A percentile compares a stretch with the other conserved stretches of the same genome.
Conservation (phyloP, 129 eudicot species). For the Flaveria bidentis region DNA sequence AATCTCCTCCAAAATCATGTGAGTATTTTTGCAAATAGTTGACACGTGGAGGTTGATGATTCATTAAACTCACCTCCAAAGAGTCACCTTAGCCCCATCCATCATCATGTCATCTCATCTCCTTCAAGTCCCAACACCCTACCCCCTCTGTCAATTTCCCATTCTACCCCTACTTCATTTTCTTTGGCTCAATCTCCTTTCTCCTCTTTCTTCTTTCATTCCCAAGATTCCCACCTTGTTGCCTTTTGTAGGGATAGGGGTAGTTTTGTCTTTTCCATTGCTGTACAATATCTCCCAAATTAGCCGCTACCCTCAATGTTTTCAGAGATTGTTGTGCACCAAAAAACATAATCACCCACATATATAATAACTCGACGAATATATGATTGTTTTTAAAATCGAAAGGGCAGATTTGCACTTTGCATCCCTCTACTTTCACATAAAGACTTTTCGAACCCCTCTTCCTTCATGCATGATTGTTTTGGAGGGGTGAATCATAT, state of each 20-base stretch:
- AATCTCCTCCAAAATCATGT: conserved; percentile 5
- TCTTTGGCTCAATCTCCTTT: conserved; percentile 21
- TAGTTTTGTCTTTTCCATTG: conserved; percentile 33
- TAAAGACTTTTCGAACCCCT: neutral
- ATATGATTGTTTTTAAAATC: conserved; percentile 16
- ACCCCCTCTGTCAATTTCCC: conserved; percentile 19
- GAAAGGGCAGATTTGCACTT: conserved; percentile 10
- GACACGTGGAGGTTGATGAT: conserved; percentile 37
- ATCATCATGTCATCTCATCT: conserved; percentile 36
- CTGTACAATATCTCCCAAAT: conserved; percentile 26
- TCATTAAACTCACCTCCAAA: conserved; percentile 38
- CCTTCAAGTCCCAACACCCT: conserved; percentile 55
- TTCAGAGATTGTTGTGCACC: conserved; percentile 67
- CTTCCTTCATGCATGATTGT: neutral
- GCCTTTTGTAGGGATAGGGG: conserved; percentile 42
- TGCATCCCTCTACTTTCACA: conserved; percentile 10
- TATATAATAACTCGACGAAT: neutral
- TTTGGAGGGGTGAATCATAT: too few species aligned
- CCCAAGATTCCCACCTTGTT: conserved; percentile 52
- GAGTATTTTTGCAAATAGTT: conserved; percentile 17
- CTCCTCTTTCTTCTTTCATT: conserved; percentile 50
- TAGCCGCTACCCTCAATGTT: conserved; percentile 72
- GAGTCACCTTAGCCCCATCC: conserved; percentile 37
- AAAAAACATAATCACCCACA: conserved; percentile 44
- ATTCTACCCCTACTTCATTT: conserved; percentile 44